These are phyloP conservation scores for Trichocladium antarcticum DNA, from an alignment of 495 filamentous ascomycete species.

Conservation along the genomic window DNA sequence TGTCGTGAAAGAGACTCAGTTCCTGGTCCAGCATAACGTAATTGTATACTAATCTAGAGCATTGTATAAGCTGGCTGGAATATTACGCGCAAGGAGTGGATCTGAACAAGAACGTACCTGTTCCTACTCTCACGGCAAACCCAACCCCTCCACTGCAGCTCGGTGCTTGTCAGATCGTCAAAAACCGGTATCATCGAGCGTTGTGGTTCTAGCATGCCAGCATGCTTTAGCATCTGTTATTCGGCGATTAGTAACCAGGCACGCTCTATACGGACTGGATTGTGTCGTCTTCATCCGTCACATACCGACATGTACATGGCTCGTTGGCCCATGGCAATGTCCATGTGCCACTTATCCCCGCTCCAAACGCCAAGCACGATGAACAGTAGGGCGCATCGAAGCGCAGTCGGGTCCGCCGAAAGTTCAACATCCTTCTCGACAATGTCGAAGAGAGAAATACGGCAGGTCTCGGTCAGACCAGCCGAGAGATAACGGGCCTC, in stretches of 20 bases:
- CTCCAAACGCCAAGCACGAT: conserved; percentile 52
- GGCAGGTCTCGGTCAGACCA: conserved; percentile 53
- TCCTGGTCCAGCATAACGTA: conserved; percentile 60
- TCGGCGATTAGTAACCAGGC: neutral
- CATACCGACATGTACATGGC: conserved; percentile 55
- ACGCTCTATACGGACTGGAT: neutral
- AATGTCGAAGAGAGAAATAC: conserved; percentile 53
- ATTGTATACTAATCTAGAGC: conserved; percentile 47
- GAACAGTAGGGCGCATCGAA: conserved; percentile 51
- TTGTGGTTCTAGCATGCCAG: conserved; percentile 40
- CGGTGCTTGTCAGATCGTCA: conserved; percentile 27
- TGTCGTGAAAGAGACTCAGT: conserved; percentile 52
- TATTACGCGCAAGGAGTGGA: neutral
- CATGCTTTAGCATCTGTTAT: conserved; percentile 44
- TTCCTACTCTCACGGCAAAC: conserved; percentile 46
- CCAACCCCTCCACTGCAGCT: conserved; percentile 48
- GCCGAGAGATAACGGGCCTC: conserved; percentile 49
- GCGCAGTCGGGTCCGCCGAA: conserved; percentile 44
- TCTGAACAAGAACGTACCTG: conserved; percentile 33
- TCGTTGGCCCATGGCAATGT: conserved; percentile 57
- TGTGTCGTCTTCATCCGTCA: neutral
- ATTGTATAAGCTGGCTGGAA: conserved; percentile 3
- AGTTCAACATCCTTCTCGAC: conserved; percentile 55
- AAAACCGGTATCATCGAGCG: conserved; percentile 26
- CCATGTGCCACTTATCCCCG: conserved; percentile 62